Conservation (phyloP, 2,329 filamentous ascomycete species). For the Hymenoscyphus infarciens region DNA sequence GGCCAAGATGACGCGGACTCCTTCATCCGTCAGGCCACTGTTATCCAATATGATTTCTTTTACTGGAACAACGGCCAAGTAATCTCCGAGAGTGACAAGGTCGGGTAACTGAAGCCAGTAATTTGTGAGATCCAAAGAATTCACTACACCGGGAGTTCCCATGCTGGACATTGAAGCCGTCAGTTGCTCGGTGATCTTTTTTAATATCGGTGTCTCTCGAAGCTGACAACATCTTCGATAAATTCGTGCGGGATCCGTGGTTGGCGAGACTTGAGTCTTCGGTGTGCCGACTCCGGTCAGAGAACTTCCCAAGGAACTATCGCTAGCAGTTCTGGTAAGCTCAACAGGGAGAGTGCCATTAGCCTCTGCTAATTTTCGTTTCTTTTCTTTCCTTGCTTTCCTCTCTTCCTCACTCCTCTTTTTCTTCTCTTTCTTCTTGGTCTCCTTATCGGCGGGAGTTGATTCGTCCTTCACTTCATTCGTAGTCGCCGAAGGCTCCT, state of each 20-base stretch:
- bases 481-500: slow-evolving; percentile 32
- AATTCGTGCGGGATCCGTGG: slow-evolving; percentile 86
- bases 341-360: slow-evolving; percentile 86
- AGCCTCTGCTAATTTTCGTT: slow-evolving; percentile 76
- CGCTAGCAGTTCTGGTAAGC: slow-evolving; percentile 65
- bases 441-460: slow-evolving; percentile 37
- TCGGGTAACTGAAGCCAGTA: slow-evolving; percentile 82
- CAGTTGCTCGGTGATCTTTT: slow-evolving; percentile 87
- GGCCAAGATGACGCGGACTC: slow-evolving; percentile 79
- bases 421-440: slow-evolving; percentile 90
- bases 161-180: slow-evolving; percentile 61
- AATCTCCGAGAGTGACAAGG: slow-evolving; percentile 84
- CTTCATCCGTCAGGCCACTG: slow-evolving; percentile 82
- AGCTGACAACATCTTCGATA: slow-evolving; percentile 94
- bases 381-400: slow-evolving; percentile 88
- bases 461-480: slow-evolving; percentile 25
- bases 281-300: slow-evolving; percentile 36
- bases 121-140: slow-evolving; percentile 77
- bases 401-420: slow-evolving; percentile 90
- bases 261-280: slow-evolving; percentile 65
- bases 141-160: slow-evolving; percentile 69
- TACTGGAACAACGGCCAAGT: slow-evolving; percentile 87
- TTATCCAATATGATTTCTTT: slow-evolving; percentile 83
- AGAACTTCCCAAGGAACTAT: slow-evolving; percentile 43
- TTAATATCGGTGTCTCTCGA: slow-evolving; percentile 86